Evolutionary conservation across 108 stramenopile species (phyloP).

Genomic region (Nannochloropsis granulata): DNA sequence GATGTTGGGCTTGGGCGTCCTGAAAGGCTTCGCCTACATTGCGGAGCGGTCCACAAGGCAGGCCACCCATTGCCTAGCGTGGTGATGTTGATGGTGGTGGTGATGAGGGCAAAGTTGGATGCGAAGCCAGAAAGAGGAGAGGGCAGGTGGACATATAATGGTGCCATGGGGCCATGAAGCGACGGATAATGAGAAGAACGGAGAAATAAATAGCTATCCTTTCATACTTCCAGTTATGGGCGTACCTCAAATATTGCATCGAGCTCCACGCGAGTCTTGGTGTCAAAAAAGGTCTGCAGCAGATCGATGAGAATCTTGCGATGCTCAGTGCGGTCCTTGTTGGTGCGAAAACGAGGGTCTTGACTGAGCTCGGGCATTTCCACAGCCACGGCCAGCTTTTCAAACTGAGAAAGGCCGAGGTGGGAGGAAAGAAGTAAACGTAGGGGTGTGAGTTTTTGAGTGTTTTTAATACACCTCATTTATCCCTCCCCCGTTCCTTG

Average conservation of each 20-base stretch:
- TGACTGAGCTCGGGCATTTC: neutral
- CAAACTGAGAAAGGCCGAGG: neutral
- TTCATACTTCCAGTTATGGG: neutral
- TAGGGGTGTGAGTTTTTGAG: too few species aligned
- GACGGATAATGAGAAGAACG: too few species aligned
- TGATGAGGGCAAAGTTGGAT: neutral
- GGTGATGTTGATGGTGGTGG: too few species aligned
- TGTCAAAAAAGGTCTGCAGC: neutral
- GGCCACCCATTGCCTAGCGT: neutral
- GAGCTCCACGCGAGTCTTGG: neutral
- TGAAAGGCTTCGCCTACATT: neutral
- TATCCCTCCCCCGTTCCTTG: too few species aligned
- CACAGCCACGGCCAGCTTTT: neutral
- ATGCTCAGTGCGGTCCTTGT: neutral
- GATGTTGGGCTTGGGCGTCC: neutral
- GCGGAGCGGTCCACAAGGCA: neutral
- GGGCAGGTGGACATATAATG: neutral
- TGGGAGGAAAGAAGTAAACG: neutral
- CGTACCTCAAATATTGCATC: neutral
- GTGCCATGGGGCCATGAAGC: neutral
- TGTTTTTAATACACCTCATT: too few species aligned
- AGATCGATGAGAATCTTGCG: neutral
- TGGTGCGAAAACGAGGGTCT: neutral
- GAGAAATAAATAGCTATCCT: neutral
- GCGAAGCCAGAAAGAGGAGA: neutral